Base-by-base conservation (phyloP, 164 flowering plant species). In the Cinnamomum micranthum region DNA sequence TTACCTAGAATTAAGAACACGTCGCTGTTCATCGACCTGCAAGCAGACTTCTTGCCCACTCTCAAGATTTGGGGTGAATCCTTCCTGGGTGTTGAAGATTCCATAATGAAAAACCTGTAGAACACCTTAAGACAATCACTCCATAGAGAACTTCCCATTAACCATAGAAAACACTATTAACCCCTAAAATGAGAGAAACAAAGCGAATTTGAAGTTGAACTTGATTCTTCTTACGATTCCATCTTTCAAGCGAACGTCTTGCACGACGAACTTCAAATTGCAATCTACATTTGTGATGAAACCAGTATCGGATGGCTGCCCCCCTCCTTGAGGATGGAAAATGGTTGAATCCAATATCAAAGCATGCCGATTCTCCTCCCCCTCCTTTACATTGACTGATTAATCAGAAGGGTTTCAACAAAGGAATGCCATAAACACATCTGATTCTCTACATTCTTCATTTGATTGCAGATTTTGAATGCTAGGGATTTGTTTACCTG, bases 311-410 rank as follows among this genome's bases (percentile, higher is more conserved):
- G 88, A 79, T 6, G 97, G 96, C 72, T 92, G 97, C 17, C 98
- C 97, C 6, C 96, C 98, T 0, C 98, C 98, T 82, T 94, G 98
- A 5, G 98, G 96, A 80, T 92, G 85, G 80, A 94, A 94, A 33
- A 92, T 85, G 6, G 97, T 94, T 2, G 93, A 88, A 58, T 88
- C 94, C 82, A 94, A 77, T 19, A 94, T 77, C 86, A 94, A 59
- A 31, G 81, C 90, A 0, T 23, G 67, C 67, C 90, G 82, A 22
- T 87, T 89, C 74, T 90, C 98, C 15, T 90, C 98, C 15, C 87
- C 93, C 13, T 73, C 84, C 95, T 90, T 71, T 28, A 24, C 58
- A 51, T 62, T 5, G 25, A 41, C 10, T 9, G 47, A 41, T 41
- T 41, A 33, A 65, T 19, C n/a, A 9, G 62, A 66, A 22, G 6